These are phyloP conservation scores for Cryphonectria nitschkei DNA, from an alignment of 2,329 filamentous ascomycete species.

Conservation along the genomic window DNA sequence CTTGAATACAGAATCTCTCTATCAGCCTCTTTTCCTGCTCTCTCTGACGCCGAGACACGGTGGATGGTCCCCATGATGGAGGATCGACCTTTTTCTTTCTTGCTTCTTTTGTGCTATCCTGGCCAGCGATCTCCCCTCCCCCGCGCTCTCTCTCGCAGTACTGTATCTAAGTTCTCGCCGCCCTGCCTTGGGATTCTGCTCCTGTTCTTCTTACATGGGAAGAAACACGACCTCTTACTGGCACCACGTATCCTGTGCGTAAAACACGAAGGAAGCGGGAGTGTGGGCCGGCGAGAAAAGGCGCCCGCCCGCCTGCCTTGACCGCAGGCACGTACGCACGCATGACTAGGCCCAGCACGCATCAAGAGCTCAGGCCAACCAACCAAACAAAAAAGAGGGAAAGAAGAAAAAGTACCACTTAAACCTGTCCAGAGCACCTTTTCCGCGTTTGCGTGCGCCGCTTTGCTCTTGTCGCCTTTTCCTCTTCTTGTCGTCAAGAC, in stretches of 20 bases:
- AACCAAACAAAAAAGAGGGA: not conserved
- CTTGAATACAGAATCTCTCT: not conserved
- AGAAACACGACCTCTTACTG: not conserved
- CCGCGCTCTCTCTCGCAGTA: not conserved
- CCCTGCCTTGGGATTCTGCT: not conserved
- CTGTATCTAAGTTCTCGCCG: not conserved
- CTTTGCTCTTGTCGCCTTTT: not conserved
- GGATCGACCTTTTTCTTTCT: not conserved
- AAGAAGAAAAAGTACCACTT: too few species aligned
- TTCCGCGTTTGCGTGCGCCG: not conserved
- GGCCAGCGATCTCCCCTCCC: not conserved
- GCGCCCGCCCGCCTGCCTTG: conserved; percentile 8
- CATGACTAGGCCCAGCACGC: not conserved
- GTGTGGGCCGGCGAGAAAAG: conserved; percentile 9
- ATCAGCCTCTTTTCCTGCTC: not conserved
- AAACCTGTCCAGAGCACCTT: not conserved
- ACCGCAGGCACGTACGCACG: not conserved
- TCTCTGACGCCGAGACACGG: not conserved
- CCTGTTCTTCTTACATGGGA: not conserved
- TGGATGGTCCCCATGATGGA: not conserved
- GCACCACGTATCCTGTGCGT: conserved; percentile 3
- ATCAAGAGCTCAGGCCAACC: too few species aligned
- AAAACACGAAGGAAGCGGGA: conserved; percentile 8
- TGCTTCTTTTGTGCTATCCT: not conserved
- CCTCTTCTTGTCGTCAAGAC: not conserved